Base-by-base conservation (phyloP, 2,329 filamentous ascomycete genomes). In the Aciculosporium take region DNA sequence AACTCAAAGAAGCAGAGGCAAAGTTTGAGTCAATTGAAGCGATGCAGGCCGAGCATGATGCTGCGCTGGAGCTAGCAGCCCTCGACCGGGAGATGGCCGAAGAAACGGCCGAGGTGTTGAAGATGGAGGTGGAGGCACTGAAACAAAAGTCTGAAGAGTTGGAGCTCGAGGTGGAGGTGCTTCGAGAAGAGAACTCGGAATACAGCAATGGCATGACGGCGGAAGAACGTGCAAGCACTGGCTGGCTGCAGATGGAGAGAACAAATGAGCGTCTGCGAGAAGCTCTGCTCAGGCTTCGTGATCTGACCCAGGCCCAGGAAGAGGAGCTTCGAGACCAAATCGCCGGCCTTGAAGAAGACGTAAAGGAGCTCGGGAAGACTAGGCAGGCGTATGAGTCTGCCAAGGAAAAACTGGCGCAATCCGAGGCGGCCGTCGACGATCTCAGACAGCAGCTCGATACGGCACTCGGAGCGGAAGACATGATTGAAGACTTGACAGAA, bases 41-140 rank as follows among this genome's bases (percentile, higher is more conserved):
- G 24, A 68, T 82, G 41, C 81, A 91, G 56, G 37, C 84, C 7
- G 87, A 95, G 49, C 80, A 93, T 58, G 91, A 96, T 24, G 74
- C 80, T 3, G 76, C 83, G 6, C 65, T 95, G 54, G 91, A 98
- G 61, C 75, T 91, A 61, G 86, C 87, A 6, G 81, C 84, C 0
- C 67, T 98, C 21, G 91, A 98, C 56, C 78, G 85, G 34, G 89
- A 98, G 60, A 94, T 96, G 84, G 91, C 91, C 0, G 88, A 98
- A 59, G 89, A 95, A 61, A 86, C 79, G 33, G 81, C 84, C 1
- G 91, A 96, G 50, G 77, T 81, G 15, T 68, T 82, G 39, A 91
- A 87, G 57, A 72, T 75, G 1, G 88, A 98, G 55, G 66, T 93
- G 20, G 84, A 94, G 29, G 72, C 76, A 2, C 59, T 94, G 40